A percentile compares a stretch with the other conserved stretches of the same genome.
These are phyloP conservation scores for Citrus trifoliata DNA, from an alignment of 345 rosid genomes.

Conservation along the genomic window DNA sequence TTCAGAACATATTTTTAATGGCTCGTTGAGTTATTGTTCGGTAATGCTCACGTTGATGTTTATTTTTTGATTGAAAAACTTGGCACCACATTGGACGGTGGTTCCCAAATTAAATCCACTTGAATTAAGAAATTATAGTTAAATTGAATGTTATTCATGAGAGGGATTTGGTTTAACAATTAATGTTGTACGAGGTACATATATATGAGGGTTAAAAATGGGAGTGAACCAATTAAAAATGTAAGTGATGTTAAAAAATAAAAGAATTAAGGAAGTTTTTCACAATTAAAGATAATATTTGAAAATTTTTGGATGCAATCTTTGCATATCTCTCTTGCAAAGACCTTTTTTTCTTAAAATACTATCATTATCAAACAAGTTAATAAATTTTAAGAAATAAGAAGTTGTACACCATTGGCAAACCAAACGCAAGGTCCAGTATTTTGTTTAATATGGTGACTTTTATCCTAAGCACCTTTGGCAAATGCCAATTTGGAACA, in stretches of 20 bases:
- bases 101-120: neutral
- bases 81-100: neutral
- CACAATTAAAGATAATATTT: neutral
- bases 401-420: too few relatives aligned
- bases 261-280: neutral
- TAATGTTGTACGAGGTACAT: neutral
- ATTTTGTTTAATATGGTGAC: too few relatives aligned
- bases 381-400: too few relatives aligned
- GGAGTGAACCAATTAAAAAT: neutral
- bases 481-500: too few relatives aligned
- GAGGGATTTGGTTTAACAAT: neutral
- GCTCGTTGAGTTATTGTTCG: neutral
- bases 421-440: too few relatives aligned
- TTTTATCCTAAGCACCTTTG: too few relatives aligned
- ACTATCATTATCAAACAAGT: too few relatives aligned
- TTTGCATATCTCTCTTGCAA: too few relatives aligned
- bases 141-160: neutral
- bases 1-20: neutral
- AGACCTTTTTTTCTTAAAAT: too few relatives aligned
- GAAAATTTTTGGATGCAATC: neutral
- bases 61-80: neutral
- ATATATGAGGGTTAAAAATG: neutral
- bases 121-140: neutral
- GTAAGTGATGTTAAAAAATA: neutral
- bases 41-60: neutral